phyloP scores from a whole-genome alignment of 345 rosid species.

The Salix purpurea region DNA sequence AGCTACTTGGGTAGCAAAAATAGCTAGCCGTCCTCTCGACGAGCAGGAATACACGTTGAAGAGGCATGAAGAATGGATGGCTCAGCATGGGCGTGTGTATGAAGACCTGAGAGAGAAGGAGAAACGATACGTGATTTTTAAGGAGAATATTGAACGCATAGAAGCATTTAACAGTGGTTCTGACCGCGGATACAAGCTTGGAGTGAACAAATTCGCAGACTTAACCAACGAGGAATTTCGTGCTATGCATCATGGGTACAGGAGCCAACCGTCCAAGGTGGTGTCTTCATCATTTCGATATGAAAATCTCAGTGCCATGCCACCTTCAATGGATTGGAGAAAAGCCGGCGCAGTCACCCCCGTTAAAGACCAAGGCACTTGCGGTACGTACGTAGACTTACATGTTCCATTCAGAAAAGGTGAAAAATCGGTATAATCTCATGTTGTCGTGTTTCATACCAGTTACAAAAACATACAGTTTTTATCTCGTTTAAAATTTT shows the following conservation, averaged over 20 bases:
- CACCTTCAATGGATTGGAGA: constrained; percentile 40
- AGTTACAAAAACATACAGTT: too few relatives aligned
- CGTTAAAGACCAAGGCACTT: constrained; percentile 40
- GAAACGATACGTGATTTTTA: constrained; percentile 18
- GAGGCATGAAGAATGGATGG: constrained; percentile 41
- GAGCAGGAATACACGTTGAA: constrained; percentile 27
- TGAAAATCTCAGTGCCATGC: constrained; percentile 21
- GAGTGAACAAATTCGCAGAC: constrained; percentile 34
- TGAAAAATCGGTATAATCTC: too few relatives aligned
- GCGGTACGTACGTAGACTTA: constrained; percentile 37
- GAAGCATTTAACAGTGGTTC: constrained; percentile 16
- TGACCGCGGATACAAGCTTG: constrained; percentile 23
- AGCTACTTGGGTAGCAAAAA: constrained; percentile 15
- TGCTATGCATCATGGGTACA: constrained; percentile 24
- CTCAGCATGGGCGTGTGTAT: constrained; percentile 21
- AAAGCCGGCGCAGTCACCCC: constrained; percentile 35
- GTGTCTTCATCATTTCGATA: constrained; percentile 11
- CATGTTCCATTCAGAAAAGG: too few relatives aligned
- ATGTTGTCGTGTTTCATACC: too few relatives aligned
- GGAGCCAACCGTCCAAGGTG: background rate
- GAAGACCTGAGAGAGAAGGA: constrained; percentile 12
- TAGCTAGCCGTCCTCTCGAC: constrained; percentile 17
- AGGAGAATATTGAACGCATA: constrained; percentile 19
- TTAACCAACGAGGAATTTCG: constrained; percentile 34
- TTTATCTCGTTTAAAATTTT: too few relatives aligned